Evolutionary conservation across 768 basidiomycete species (phyloP), one percentile per base, ranked within the genome.

Genomic region (Phaeolepiota aurea): DNA sequence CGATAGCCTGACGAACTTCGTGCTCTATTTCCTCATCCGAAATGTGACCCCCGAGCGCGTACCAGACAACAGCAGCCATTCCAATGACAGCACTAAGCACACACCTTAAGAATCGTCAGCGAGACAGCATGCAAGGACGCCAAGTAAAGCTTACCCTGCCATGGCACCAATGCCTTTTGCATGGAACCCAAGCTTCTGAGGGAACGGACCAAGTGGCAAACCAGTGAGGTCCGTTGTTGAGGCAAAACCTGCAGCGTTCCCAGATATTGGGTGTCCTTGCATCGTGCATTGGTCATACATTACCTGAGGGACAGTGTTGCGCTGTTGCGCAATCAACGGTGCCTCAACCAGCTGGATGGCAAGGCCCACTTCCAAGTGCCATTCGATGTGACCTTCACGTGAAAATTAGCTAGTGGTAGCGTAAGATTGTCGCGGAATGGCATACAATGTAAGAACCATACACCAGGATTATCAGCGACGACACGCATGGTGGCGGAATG

Each of bases 381-480:
- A 91, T 55, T 88, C 84, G 48, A 86, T 84, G 59, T 87, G 85
- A 55, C 82, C 82, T 85, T 44, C 20, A 43, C 7, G 40, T 22
- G 30, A 15, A 36, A n/a, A n/a, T n/a, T n/a, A n/a, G n/a, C n/a
- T 2, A 50, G 20, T 15, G 32, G 12, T 33, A 11, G 10, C n/a
- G n/a, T 31, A 28, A 18, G 31, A 41, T 23, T 16, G 3, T 19
- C 13, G 3, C 9, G 38, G 21, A 28, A 51, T 37, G 21, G 66
- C 81, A 41, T 53, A 82, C 80, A 90, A 57, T 88, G 87, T 56
- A 90, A 74, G 47, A 90, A 59, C 86, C 89, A 93, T 5, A 74
- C 80, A 9, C 94, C 94, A 1, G 94, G 94, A 61, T 98, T 98
- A 57, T 98, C 87, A 1, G 89, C 88, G 35, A 82, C 64, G 51